phyloP scores from a whole-genome alignment of 495 filamentous ascomycete genomes.

The Penicillium simplicissimum region DNA sequence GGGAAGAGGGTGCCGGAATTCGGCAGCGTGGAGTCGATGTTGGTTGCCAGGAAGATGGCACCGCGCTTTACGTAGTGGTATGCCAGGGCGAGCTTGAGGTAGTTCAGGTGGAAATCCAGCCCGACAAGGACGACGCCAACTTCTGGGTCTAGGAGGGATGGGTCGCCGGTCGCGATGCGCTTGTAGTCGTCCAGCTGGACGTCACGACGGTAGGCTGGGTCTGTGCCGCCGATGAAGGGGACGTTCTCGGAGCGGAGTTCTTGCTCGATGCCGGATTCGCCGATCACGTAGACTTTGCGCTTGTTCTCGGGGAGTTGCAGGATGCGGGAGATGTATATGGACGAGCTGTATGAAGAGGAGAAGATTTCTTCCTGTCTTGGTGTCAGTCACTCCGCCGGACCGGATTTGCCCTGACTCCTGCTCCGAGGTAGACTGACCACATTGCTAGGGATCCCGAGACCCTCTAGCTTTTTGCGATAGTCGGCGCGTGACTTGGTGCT shows the following conservation, averaged over 20 bases:
- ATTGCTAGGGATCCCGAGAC: slow-evolving; percentile 73
- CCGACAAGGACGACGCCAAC: slow-evolving; percentile 89
- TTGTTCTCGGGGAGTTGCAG: slow-evolving; percentile 71
- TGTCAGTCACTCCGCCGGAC: slow-evolving; percentile 7
- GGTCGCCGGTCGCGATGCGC: slow-evolving; percentile 66
- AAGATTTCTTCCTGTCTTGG: slow-evolving; percentile 81
- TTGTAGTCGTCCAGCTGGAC: slow-evolving; percentile 79
- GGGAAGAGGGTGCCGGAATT: slow-evolving; percentile 80
- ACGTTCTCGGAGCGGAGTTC: slow-evolving; percentile 79
- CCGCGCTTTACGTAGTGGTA: slow-evolving; percentile 82
- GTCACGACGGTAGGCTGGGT: slow-evolving; percentile 71
- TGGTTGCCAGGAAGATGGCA: slow-evolving; percentile 92
- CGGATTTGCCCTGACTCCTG: neutral
- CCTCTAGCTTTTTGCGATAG: slow-evolving; percentile 88
- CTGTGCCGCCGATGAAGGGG: slow-evolving; percentile 84
- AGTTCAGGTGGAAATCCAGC: slow-evolving; percentile 90
- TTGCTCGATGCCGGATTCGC: slow-evolving; percentile 87
- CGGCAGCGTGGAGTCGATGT: slow-evolving; percentile 85
- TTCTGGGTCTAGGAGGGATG: slow-evolving; percentile 73
- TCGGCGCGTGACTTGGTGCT: slow-evolving; percentile 92
- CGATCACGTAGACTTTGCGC: slow-evolving; percentile 91
- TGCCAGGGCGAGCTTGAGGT: slow-evolving; percentile 81
- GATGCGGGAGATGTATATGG: slow-evolving; percentile 95
- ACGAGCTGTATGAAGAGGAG: slow-evolving; percentile 89
- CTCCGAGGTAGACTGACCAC: slow-evolving; percentile 43